Base-by-base conservation (phyloP, 108 stramenopile genomes). In the Pseudonitzschia delicatissima region DNA sequence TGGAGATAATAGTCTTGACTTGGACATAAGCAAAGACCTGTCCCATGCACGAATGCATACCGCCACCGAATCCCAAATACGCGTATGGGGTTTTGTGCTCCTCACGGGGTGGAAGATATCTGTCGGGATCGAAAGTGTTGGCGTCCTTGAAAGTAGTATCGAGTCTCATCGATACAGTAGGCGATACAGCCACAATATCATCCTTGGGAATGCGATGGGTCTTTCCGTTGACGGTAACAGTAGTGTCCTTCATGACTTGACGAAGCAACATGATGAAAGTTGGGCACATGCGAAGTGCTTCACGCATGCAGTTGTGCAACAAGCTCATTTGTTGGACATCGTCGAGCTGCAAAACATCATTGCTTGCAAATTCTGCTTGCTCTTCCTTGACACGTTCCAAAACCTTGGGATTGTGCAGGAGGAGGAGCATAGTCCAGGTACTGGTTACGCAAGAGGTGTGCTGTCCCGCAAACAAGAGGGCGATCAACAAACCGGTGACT, bases 31-130 rank as follows among this genome's bases (percentile, higher is more conserved):
- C 99, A 82, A 99, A 99, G 71, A 94, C 89, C 81, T 98, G 97
- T 50, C 99, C 99, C 94, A 98, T 97, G 77, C 99, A 99, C 55
- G 93, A 86, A 82, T 99, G 99, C 90, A 97, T 87, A 21, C 99
- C 99, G 39, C 95, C 97, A 52, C 99, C 99, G 71, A 99, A 99
- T 27, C 96, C 98, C 62, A 98, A 66, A 74, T 96, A 98, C 17
- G 97, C 87, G 77, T 90, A 99, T 26, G 95, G 96, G 25, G 66
- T 81, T 80, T 94, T 95, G 80, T 98, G 96, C 72, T 99, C 98
- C 79, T 99, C 95, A 27, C 97, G 82, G 15, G 85, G 87, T 6
- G 91, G 82, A 6, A 87, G 92, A 77, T 87, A 99, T 26, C 97
- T 93, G 82, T 99, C 98, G 6, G 98, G 98, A 72, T 99, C 97